Base-by-base conservation (phyloP, 192 early-diverging fungal genomes). In the Coemansia sp. region DNA sequence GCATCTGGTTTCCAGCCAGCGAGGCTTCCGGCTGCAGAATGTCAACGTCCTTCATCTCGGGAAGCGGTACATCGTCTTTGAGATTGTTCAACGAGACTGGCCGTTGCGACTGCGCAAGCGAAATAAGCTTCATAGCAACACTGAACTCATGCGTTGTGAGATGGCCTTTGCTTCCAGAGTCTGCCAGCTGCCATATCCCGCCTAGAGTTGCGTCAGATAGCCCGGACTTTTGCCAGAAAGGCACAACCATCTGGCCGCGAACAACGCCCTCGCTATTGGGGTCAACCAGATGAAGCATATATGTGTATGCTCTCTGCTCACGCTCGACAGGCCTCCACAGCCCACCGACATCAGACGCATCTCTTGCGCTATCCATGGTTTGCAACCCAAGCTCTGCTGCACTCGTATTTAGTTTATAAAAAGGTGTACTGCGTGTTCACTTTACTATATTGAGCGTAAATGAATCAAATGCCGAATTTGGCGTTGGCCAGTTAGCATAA, bases 101-200 rank as follows among this genome's bases (percentile, higher is more conserved):
- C 63, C 89, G 85, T 17, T 90, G 89, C 49, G 85, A 84, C 71
- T 98, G 96, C 11, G 87, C 91, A 17, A 94, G 82, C 32, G 94
- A 91, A 72, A 98, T 96, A 55, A 96, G 81, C 73, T 96, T 98
- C 62, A 97, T 71, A 9, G 92, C 93, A 38, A 90, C 87, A 62
- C 79, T 84, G 75, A 98, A 98, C 40, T 86, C 89, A 16, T 81
- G 77, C 43, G 84, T 81, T 19, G 88, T 89, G 54, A 96, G 76
- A 37, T 86, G 86, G 16, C 95, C 96, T 63, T 88, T 87, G 69
- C 89, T 86, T 32, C 93, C 89, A 4, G 82, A 62, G 73, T 95
- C 94, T 7, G 89, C 89, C n/a, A 91, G 76, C 49, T 94, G 86
- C 96, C 96, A 98, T 55, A 98, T 93, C 84, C 90, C 81, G 46